Base-by-base conservation (phyloP, 768 basidiomycete genomes). In the Tremella fuciformis region DNA sequence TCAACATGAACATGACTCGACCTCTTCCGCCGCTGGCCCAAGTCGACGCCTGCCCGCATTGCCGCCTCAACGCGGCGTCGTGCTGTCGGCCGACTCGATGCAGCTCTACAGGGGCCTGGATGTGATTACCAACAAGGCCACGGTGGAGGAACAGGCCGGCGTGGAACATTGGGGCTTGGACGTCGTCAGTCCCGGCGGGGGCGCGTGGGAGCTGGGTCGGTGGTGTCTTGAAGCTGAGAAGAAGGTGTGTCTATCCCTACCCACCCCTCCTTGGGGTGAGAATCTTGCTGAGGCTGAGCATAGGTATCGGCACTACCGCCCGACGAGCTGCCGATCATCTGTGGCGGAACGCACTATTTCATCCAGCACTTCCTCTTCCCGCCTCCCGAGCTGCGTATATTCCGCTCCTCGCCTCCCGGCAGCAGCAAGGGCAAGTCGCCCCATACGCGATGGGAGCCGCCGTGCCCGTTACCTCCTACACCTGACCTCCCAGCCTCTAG, bases 31-130 rank as follows among this genome's bases (percentile, higher is more conserved):
- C 42, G 11, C n/a, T 44, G 1, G 13, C 4, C 57, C n/a, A 15
- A 46, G 18, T 25, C 16, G 13, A 9, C 26, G 11, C 7, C 6
- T 15, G 16, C 6, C 47, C 26, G 7, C 25, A 11, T 13, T n/a
- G 15, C 8, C 15, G 7, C 29, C 48, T 41, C 9, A 13, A 11
- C 1, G 24, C 21, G 65, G 58, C 2, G 25, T 63, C 1, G 82
- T 98, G 65, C 86, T 99, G 73, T 98, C 97, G 72, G 90, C 93
- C 9, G 96, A 99, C 77, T 85, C 94, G 13, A 97, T 99, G 94
- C 96, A 99, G 76, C 86, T 91, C 13, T 98, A 97, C 76, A 80
- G 81, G 16, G 94, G 94, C 0, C 83, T 98, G 76, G 88, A 96
- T 76, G 80, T 93, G 51, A 86, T 97, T 69, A 98, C 94, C 24